Evolutionary conservation across 129 eudicot species (phyloP).

Genomic region (Gnaphalium uliginosum): DNA sequence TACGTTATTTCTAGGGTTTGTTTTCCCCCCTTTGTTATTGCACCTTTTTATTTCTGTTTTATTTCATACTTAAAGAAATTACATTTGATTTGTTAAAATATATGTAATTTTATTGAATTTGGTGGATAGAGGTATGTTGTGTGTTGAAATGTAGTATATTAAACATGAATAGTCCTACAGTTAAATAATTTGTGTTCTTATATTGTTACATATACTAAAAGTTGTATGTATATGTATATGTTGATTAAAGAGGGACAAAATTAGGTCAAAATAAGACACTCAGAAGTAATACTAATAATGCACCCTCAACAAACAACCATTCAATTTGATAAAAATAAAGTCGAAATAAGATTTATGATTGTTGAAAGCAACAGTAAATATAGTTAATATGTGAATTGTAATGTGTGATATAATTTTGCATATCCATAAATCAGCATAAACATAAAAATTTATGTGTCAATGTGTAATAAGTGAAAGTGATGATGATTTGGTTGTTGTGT

Average conservation of each 20-base stretch:
- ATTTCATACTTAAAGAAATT: background rate
- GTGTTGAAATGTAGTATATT: background rate
- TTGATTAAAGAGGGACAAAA: background rate
- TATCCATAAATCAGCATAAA: background rate
- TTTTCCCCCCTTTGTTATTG: background rate
- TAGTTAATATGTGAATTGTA: no score
- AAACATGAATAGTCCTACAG: background rate
- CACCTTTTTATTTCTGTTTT: background rate
- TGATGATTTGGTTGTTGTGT: background rate
- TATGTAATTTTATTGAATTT: background rate
- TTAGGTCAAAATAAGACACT: background rate
- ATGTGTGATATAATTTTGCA: background rate
- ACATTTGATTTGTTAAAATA: background rate
- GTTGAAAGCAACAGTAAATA: background rate
- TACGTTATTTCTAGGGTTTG: background rate
- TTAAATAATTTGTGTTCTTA: background rate
- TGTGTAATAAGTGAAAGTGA: conserved; percentile 3
- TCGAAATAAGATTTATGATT: background rate
- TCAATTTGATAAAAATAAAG: no score
- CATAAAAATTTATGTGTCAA: background rate
- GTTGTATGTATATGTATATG: background rate
- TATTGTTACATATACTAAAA: background rate
- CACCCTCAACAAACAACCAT: no score
- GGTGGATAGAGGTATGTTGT: background rate
- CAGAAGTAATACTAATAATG: background rate